These are phyloP conservation scores for Zalerion maritima DNA, from an alignment of 495 filamentous ascomycete genomes.

Conservation along the genomic window DNA sequence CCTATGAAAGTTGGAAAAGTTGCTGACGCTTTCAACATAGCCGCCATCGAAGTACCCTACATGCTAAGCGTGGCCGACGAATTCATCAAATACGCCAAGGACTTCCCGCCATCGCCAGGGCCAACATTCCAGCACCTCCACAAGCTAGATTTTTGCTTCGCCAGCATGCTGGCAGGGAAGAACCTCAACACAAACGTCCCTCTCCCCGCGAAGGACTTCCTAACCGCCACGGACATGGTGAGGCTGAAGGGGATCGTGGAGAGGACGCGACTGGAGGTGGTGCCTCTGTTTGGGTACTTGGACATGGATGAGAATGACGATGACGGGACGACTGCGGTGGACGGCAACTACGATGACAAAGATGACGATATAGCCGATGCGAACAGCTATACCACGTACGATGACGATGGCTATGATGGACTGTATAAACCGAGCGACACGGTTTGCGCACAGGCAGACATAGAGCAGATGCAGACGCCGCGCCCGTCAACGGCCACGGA, in stretches of 20 bases:
- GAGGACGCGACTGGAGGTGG: constrained; percentile 29
- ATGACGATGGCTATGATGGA: neutral
- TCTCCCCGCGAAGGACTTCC: constrained; percentile 43
- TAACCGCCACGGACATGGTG: constrained; percentile 66
- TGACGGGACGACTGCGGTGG: constrained; percentile 3
- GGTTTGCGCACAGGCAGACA: constrained; percentile 1
- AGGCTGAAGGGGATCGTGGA: constrained; percentile 65
- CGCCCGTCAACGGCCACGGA: neutral
- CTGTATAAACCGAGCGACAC: constrained; percentile 1
- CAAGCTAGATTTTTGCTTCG: constrained; percentile 69
- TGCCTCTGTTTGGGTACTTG: constrained; percentile 1
- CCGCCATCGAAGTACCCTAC: constrained; percentile 69
- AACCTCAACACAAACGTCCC: constrained; percentile 48
- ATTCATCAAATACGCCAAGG: constrained; percentile 45
- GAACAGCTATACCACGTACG: constrained; percentile 7
- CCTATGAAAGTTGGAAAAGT: neutral
- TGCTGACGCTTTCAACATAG: constrained; percentile 28
- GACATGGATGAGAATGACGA: constrained; percentile 13
- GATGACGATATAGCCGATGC: no score
- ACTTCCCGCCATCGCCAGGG: constrained; percentile 50
- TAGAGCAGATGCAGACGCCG: neutral
- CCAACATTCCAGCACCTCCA: constrained; percentile 51
- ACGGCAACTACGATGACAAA: constrained; percentile 1
- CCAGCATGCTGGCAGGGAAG: constrained; percentile 49
- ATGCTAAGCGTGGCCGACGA: constrained; percentile 62